Conservation (phyloP, 2,329 filamentous ascomycete species). For the Laburnicola sp. region DNA sequence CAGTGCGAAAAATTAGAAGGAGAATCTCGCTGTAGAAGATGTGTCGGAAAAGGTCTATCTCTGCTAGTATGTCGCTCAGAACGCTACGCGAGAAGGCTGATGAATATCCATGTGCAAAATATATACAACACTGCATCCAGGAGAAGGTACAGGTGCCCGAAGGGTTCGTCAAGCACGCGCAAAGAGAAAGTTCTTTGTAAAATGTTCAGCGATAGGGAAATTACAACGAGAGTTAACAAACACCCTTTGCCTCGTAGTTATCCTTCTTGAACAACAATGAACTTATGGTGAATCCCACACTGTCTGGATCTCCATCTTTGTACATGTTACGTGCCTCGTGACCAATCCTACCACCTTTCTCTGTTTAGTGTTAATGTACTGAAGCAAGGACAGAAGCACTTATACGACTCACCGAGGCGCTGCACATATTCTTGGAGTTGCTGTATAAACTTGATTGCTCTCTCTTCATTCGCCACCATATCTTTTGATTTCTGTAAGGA, state of each 20-base stretch:
- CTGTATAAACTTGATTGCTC: background rate
- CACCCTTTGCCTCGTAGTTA: background rate
- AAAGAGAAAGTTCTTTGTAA: too few species aligned
- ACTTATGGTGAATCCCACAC: background rate
- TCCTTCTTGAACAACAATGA: background rate
- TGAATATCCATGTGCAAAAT: background rate
- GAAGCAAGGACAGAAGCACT: background rate
- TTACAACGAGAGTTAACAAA: background rate
- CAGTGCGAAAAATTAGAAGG: too few species aligned
- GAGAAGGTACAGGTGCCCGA: conserved; percentile 1
- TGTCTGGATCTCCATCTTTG: too few species aligned
- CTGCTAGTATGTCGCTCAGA: background rate
- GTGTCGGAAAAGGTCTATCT: too few species aligned
- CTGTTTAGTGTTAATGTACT: background rate
- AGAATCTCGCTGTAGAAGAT: too few species aligned
- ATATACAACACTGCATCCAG: background rate
- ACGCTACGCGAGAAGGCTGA: conserved; percentile 1
- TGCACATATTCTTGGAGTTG: background rate
- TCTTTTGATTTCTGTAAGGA: background rate
- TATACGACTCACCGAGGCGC: background rate
- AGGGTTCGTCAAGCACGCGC: too few species aligned
- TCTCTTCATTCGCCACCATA: background rate
- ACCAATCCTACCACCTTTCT: background rate
- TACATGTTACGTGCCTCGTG: too few species aligned
- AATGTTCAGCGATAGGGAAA: background rate